phyloP scores from a whole-genome alignment of 2,329 filamentous ascomycete species.

The Metarhizium brunneum region DNA sequence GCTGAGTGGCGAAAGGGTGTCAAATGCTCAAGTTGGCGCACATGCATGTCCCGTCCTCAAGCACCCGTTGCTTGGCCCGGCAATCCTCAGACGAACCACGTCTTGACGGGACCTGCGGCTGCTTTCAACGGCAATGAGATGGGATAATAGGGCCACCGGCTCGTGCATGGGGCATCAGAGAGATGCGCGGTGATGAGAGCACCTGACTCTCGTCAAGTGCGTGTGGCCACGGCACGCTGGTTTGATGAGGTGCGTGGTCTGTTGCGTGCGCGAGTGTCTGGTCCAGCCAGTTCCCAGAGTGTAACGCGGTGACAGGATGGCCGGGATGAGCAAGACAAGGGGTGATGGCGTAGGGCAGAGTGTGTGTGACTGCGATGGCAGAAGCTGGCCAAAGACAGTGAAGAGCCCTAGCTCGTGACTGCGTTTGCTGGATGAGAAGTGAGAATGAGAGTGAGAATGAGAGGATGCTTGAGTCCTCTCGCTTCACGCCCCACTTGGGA shows the following conservation, averaged over 20 bases:
- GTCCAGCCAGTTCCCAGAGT: neutral
- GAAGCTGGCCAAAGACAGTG: slow-evolving; percentile 2
- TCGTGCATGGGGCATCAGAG: neutral
- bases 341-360: neutral
- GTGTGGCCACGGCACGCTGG: neutral
- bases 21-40: neutral
- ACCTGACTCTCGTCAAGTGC: slow-evolving; percentile 1
- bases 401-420: slow-evolving; percentile 1
- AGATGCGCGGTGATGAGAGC: neutral
- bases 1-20: neutral
- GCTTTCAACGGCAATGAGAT: neutral
- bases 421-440: neutral
- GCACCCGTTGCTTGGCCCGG: neutral
- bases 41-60: slow-evolving; percentile 1
- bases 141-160: neutral
- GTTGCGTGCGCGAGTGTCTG: neutral
- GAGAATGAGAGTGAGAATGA: neutral
- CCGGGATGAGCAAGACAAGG: neutral
- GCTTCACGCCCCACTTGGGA: too few relatives aligned
- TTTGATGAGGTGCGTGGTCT: neutral
- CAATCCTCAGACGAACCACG: slow-evolving; percentile 12
- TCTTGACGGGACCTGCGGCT: slow-evolving; percentile 14
- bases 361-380: neutral
- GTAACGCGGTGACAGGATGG: neutral
- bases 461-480: too few relatives aligned